Evolutionary conservation across 148 eudicot species (phyloP), one percentile per base, ranked within the genome.

Genomic region (Chenopodium suecicum): DNA sequence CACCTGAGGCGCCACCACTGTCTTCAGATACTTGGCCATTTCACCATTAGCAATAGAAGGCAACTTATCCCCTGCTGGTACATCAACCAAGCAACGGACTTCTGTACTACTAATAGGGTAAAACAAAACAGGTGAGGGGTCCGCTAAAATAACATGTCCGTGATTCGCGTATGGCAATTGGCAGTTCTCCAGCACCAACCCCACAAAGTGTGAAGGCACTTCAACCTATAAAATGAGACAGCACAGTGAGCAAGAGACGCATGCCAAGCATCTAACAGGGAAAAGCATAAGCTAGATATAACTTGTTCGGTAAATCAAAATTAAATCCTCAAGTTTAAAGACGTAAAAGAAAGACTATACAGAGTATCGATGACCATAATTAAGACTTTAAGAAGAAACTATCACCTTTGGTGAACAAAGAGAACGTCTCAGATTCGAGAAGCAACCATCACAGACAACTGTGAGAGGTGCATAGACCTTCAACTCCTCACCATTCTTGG

Each of bases 31-130:
- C 41, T 85, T 82, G 34, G 94, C 90, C 91, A 93, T 87, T 79
- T 91, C 94, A 64, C 97, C 97, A 84, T 87, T 93, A 23, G 91
- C 90, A 72, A 91, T 81, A 50, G 97, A 89, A 84, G 97, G 97
- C 76, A 93, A 77, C 89, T 89, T 93, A 32, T 88, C 85, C 20
- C 92, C 94, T 16, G 94, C 90, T 44, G 93, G 94, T 58, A 94
- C 84, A 83, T 92, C 95, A 77, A 94, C 92, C 84, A 94, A 82
- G 81, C 94, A 94, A 17, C 94, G 94, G 69, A 90, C 78, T 81
- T 93, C 97, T 6, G 89, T 83, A 77, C 94, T 89, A 72, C 94
- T 94, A 78, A 92, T 88, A 7, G 87, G 91, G 83, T 94, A 94
- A 75, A 90, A 85, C 54, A 92, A 78, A 75, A 94, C 83, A 44